These are phyloP conservation scores for Penicillium nucicola DNA, from an alignment of 495 filamentous ascomycete genomes.

Conservation along the genomic window DNA sequence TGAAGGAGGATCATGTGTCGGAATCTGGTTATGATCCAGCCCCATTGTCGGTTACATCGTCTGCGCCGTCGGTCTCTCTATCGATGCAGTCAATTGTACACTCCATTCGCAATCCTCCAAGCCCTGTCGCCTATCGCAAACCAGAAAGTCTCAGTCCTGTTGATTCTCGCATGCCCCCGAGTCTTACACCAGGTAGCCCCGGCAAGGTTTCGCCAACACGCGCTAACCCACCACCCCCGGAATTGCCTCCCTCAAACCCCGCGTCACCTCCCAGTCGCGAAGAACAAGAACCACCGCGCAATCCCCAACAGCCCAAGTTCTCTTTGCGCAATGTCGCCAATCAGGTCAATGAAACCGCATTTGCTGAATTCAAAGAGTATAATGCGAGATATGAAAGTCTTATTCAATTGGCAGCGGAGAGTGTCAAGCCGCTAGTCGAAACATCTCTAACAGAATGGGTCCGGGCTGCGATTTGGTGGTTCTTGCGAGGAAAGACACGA, in stretches of 20 bases:
- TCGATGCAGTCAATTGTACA: conserved; percentile 24
- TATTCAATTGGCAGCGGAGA: conserved; percentile 69
- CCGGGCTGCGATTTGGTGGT: conserved; percentile 81
- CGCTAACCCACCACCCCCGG: conserved; percentile 10
- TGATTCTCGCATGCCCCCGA: conserved; percentile 22
- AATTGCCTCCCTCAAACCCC: conserved; percentile 1
- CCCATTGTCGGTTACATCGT: conserved; percentile 21
- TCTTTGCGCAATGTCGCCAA: conserved; percentile 40
- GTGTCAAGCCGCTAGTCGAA: conserved; percentile 57
- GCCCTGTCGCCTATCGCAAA: conserved; percentile 11
- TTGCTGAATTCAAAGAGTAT: conserved; percentile 63
- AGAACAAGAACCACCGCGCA: conserved; percentile 20
- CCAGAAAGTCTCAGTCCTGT: conserved; percentile 20
- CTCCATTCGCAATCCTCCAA: conserved; percentile 21
- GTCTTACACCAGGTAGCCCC: conserved; percentile 19
- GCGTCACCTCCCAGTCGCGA: conserved; percentile 17
- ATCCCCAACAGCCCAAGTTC: conserved; percentile 36
- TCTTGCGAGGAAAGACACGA: conserved; percentile 68
- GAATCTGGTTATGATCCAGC: conserved; percentile 27
- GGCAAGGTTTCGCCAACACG: conserved; percentile 10
- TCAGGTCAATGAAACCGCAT: conserved; percentile 57
- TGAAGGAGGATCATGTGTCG: conserved; percentile 23
- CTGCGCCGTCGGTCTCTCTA: conserved; percentile 17
- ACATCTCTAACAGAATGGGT: conserved; percentile 63
- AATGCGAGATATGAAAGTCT: conserved; percentile 64